phyloP scores from a whole-genome alignment of 495 filamentous ascomycete species.

The Neurospora terricola region DNA sequence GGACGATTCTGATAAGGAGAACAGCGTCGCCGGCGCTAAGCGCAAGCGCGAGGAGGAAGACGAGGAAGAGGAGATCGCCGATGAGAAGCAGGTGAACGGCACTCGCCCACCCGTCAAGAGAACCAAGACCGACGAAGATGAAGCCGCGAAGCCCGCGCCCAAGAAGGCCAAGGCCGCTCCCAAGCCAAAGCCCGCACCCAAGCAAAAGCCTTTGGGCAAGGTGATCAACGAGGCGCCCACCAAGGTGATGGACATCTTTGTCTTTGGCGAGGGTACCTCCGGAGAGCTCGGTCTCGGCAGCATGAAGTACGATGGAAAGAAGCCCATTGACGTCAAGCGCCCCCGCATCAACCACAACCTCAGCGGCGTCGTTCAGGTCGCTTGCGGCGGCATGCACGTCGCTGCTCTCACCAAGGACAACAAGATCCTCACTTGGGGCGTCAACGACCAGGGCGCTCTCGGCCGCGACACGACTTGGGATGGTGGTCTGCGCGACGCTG shows the following conservation, averaged over 20 bases:
- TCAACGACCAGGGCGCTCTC: slow-evolving; percentile 58
- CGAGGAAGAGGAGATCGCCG: slow-evolving; percentile 4
- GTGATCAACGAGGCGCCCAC: slow-evolving; percentile 34
- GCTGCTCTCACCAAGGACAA: slow-evolving; percentile 54
- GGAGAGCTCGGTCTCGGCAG: slow-evolving; percentile 46
- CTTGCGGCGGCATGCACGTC: slow-evolving; percentile 56
- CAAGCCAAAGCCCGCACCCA: neutral
- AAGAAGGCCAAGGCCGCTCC: slow-evolving; percentile 11
- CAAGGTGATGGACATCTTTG: slow-evolving; percentile 38
- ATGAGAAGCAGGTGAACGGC: slow-evolving; percentile 3
- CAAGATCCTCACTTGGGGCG: slow-evolving; percentile 60
- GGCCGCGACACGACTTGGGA: slow-evolving; percentile 50
- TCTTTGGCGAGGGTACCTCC: slow-evolving; percentile 44
- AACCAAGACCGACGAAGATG: neutral
- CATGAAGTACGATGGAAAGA: slow-evolving; percentile 34
- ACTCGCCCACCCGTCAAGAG: neutral
- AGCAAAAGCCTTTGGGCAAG: slow-evolving; percentile 7
- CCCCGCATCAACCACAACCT: slow-evolving; percentile 45
- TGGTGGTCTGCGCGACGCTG: slow-evolving; percentile 51
- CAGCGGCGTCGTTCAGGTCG: slow-evolving; percentile 50
- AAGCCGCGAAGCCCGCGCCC: slow-evolving; percentile 1
- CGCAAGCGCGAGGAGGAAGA: slow-evolving; percentile 13
- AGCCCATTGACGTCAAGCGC: slow-evolving; percentile 45
- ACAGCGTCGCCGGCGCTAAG: slow-evolving; percentile 14
- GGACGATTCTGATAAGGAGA: slow-evolving; percentile 26